Base-by-base conservation (phyloP, 1,139 yeast species). In the Debaryomyces udenii region DNA sequence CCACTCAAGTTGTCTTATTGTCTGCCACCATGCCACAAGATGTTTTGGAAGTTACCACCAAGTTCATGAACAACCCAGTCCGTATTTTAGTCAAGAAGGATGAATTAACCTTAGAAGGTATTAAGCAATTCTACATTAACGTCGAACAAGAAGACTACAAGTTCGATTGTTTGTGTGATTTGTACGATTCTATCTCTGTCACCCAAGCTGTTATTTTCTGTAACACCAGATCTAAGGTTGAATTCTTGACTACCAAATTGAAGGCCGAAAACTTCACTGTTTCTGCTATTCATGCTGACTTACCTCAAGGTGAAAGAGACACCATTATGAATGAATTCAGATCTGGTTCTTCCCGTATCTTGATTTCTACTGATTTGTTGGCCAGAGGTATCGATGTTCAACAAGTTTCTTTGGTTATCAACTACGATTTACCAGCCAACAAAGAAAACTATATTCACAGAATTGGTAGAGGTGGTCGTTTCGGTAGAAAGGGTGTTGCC, bases 391-490 rank as follows among this genome's bases (percentile, higher is more conserved):
- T 93, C 61, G 99, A 93, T 77, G 96, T 93, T 55, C 99, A 93
- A 81, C 99, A 93, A 76, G 98, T 93, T 54, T 91, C 98, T 42
- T 80, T 93, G 65, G 99, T 93, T 62, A 91, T 93, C 70, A 93
- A 93, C 84, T 93, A 87, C 78, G 99, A 93, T 71, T 80, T 93
- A 70, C 99, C 99, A 61, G 79, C 90, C 64, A 89, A 91, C 84
- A 87, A 90, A 74, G 98, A 93, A 77, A 91, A 93, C 86, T 93
- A 93, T 74, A 89, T 93, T 66, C 99, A 93, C 81, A 86, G 99
- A 84, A 93, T 93, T 64, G 99, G 99, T 83, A 88, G 99, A 81
- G 96, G 96, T 80, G 99, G 99, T 79, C 93, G 99, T 80, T 93
- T 93, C 80, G 99, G 99, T 80, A 85, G 99, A 77, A 93, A 93